Base-by-base conservation (phyloP, 2,329 filamentous ascomycete species). In the Colletotrichum shisoi region DNA sequence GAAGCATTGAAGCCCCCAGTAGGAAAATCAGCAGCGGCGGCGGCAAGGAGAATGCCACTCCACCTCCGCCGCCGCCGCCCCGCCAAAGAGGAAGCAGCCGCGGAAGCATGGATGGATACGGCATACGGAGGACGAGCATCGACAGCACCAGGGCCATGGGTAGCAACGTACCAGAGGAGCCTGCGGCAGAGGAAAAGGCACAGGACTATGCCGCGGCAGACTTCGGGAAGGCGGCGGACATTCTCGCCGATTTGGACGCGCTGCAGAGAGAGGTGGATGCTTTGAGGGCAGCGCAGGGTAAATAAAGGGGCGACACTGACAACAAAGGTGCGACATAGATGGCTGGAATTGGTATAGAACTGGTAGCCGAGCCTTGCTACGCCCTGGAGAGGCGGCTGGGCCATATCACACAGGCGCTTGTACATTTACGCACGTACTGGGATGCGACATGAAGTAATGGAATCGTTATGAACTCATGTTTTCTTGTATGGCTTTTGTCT, bases 211-310 rank as follows among this genome's bases (percentile, higher is more conserved):
- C 70, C 11, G 63, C 64, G 46, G 51, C 74, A 39, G 65, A 74
- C 37, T 71, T 52, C 31, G 75, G 78, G 71, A 74, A 81, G 73
- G 74, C 80, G 63, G 70, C 79, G 48, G 86, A 91, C 73, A 92
- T 94, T 67, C 77, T 94, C 71, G 90, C 90, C 1, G 90, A 94
- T 74, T 77, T 94, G 62, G 85, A 87, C 53, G 87, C 88, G 24
- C 77, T 94, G 69, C 91, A 92, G 77, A 85, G 85, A 73, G 91
- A 94, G 73, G 91, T 94, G 45, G 91, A 94, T 77, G 90, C 86
- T 4, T 73, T 90, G 51, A 80, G 85, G 72, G 82, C 79, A 8
- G 78, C 77, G 70, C 79, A 77, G 52, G 76, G 74, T 42, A 75
- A 66, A 52, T 65, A 52, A 12, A 31, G 40, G 27, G 8, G 57